A percentile compares a stretch with the other conserved stretches of the same genome.
These are phyloP conservation scores for Arthonia radiata DNA, from an alignment of 495 filamentous ascomycete species.

Conservation along the genomic window DNA sequence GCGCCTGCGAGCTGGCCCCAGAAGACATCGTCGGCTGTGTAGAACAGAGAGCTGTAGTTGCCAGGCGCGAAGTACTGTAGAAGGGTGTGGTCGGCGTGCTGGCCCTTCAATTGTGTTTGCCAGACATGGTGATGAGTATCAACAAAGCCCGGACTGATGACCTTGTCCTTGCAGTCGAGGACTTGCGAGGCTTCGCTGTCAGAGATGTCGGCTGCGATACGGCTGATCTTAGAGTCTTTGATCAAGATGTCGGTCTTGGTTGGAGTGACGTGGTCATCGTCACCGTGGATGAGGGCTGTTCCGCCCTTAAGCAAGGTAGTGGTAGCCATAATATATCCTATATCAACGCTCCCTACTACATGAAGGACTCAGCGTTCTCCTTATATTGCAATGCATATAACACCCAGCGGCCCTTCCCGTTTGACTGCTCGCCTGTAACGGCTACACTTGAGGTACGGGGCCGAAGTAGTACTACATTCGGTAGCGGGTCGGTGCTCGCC, in stretches of 20 bases:
- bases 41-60: constrained; percentile 7
- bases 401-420: no score
- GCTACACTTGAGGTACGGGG: no score
- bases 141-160: constrained; percentile 31
- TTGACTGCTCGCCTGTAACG: no score
- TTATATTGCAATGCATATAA: no score
- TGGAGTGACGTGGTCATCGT: constrained; percentile 9
- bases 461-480: no score
- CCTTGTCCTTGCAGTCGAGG: constrained; percentile 28
- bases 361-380: no score
- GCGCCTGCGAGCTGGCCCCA: constrained; percentile 27
- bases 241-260: constrained; percentile 10
- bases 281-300: no score
- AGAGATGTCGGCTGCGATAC: constrained; percentile 5
- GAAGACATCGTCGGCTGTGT: constrained; percentile 23
- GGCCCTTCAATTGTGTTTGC: constrained; percentile 25
- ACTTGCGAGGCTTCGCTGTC: constrained; percentile 9
- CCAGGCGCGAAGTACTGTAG: constrained; percentile 18
- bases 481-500: no score
- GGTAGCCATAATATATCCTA: no score
- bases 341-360: no score
- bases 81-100: constrained; percentile 16
- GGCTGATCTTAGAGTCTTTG: constrained; percentile 10
- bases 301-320: no score
- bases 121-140: constrained; percentile 35